These are phyloP conservation scores for Grosmannia clavigera DNA, from an alignment of 2,329 filamentous ascomycete genomes.

Conservation along the genomic window DNA sequence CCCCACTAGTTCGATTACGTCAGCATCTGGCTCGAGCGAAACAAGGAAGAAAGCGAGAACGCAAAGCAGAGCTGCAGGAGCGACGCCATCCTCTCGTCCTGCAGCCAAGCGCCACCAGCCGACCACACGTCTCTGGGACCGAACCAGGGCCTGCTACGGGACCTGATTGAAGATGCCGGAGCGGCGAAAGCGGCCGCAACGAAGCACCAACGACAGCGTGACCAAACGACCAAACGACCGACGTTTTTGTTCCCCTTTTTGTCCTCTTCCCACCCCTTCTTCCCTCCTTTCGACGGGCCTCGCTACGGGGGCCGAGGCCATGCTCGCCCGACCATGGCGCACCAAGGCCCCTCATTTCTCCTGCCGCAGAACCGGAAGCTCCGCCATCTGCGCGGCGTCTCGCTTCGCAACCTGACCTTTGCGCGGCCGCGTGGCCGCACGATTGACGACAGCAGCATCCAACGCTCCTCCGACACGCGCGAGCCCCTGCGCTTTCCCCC, in stretches of 20 bases:
- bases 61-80: too few species aligned
- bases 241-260: neutral
- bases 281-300: neutral
- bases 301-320: slow-evolving; percentile 13
- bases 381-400: slow-evolving; percentile 76
- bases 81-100: too few species aligned
- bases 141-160: too few species aligned
- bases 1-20: too few species aligned
- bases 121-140: too few species aligned
- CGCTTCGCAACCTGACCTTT: slow-evolving; percentile 73
- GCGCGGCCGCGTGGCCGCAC: slow-evolving; percentile 43
- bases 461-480: slow-evolving; percentile 57
- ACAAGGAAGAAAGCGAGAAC: too few species aligned
- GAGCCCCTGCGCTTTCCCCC: slow-evolving; percentile 32
- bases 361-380: slow-evolving; percentile 72
- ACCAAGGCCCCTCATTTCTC: slow-evolving; percentile 33
- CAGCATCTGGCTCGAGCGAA: too few species aligned
- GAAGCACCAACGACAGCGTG: neutral
- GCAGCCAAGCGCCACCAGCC: too few species aligned
- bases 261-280: neutral
- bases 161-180: neutral
- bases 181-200: neutral
- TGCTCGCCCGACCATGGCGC: slow-evolving; percentile 12
- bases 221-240: neutral
- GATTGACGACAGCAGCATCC: slow-evolving; percentile 61